phyloP scores from a whole-genome alignment of 805 yeast species.

The Ogataea paraovalis region DNA sequence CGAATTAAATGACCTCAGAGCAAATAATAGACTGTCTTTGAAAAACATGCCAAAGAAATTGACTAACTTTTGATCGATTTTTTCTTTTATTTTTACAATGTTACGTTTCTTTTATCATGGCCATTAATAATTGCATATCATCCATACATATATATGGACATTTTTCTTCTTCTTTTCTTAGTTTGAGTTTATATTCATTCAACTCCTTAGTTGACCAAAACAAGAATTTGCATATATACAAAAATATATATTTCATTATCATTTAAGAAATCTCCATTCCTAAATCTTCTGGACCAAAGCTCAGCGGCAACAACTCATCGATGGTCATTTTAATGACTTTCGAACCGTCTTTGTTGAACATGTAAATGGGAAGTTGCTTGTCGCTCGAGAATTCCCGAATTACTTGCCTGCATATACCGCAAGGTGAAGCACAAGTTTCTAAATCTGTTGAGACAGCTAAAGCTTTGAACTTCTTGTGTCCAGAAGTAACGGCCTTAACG shows the following conservation, averaged over 20 bases:
- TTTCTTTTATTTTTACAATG: too few relatives aligned
- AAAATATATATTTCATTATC: neutral
- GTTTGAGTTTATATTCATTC: neutral
- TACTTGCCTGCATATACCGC: slow-evolving; percentile 92
- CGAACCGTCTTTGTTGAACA: slow-evolving; percentile 59
- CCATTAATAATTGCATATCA: neutral
- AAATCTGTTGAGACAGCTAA: slow-evolving; percentile 66
- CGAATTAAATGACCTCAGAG: slow-evolving; percentile 17
- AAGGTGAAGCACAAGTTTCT: slow-evolving; percentile 66
- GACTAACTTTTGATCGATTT: too few relatives aligned
- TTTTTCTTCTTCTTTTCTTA: neutral
- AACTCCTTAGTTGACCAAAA: neutral
- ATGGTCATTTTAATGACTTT: slow-evolving; percentile 43
- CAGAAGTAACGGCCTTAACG: slow-evolving; percentile 46
- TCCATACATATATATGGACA: neutral
- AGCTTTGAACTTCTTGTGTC: slow-evolving; percentile 45
- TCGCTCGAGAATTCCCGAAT: slow-evolving; percentile 71
- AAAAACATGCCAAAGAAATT: neutral
- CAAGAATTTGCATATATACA: neutral
- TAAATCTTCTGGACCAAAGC: slow-evolving; percentile 81
- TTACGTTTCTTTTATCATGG: too few relatives aligned
- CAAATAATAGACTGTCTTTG: slow-evolving; percentile 10
- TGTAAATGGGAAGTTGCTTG: slow-evolving; percentile 48
- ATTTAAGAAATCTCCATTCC: neutral
- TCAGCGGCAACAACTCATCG: slow-evolving; percentile 67